A percentile compares a stretch with the other conserved stretches of the same genome.
Conservation (phyloP, 2,329 filamentous ascomycete species). For the Aspergillus intermedius region DNA sequence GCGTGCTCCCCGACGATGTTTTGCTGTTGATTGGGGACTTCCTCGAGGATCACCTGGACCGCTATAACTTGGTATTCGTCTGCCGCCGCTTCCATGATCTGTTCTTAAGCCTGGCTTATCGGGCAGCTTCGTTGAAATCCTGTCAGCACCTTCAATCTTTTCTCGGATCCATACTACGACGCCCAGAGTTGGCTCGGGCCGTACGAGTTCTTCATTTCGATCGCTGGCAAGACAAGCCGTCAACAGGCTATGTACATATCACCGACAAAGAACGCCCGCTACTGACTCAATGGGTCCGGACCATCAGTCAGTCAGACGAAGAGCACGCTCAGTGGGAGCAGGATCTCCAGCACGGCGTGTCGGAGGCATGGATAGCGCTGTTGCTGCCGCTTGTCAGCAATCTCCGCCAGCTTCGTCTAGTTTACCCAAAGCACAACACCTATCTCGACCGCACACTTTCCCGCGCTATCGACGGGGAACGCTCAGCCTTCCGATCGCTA, state of each 20-base stretch:
- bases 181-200: slow-evolving; percentile 17
- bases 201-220: slow-evolving; percentile 18
- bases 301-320: slow-evolving; percentile 11
- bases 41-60: slow-evolving; percentile 17
- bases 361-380: slow-evolving; percentile 24
- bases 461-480: slow-evolving; percentile 13
- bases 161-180: slow-evolving; percentile 12
- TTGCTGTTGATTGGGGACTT: slow-evolving; percentile 23
- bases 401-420: slow-evolving; percentile 14
- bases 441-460: slow-evolving; percentile 18
- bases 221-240: slow-evolving; percentile 11
- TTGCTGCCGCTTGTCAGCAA: slow-evolving; percentile 20
- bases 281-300: slow-evolving; percentile 5
- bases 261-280: slow-evolving; percentile 4
- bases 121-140: slow-evolving; percentile 10
- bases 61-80: slow-evolving; percentile 21
- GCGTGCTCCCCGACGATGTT: slow-evolving; percentile 22
- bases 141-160: slow-evolving; percentile 16
- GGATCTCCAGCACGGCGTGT: slow-evolving; percentile 14
- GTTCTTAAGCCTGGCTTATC: slow-evolving; percentile 21
- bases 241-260: not conserved
- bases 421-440: slow-evolving; percentile 13
- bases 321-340: slow-evolving; percentile 18
- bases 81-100: slow-evolving; percentile 21
- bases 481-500: slow-evolving; percentile 15